phyloP scores from a whole-genome alignment of 495 filamentous ascomycete genomes.

The Choiromyces venosus region DNA sequence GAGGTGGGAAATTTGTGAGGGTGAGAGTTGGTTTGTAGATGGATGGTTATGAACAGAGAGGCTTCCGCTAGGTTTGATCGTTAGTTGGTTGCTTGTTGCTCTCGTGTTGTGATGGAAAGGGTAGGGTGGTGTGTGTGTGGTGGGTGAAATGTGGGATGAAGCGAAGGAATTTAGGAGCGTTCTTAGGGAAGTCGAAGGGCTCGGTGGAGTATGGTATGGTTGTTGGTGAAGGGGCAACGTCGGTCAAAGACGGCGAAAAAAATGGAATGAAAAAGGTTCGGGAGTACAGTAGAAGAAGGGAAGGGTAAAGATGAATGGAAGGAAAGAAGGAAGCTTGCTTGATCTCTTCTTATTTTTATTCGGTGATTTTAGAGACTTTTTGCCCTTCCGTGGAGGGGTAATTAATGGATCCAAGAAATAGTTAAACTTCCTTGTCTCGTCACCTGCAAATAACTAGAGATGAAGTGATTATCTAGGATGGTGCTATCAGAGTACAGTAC shows the following conservation, averaged over 20 bases:
- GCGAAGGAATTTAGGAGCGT: background rate
- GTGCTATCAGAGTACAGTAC: background rate
- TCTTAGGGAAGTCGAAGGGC: background rate
- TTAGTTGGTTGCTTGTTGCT: constrained; percentile 6
- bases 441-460: background rate
- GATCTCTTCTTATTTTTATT: background rate
- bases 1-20: background rate
- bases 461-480: background rate
- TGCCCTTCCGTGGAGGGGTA: background rate
- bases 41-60: constrained; percentile 23
- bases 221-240: background rate
- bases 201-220: background rate
- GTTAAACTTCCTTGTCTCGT: background rate
- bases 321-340: background rate
- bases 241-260: background rate
- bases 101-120: constrained; percentile 21
- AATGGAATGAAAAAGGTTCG: background rate
- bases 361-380: background rate
- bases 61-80: constrained; percentile 19
- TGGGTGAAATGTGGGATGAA: background rate
- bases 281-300: background rate
- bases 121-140: too few relatives aligned
- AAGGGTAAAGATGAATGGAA: background rate
- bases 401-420: background rate
- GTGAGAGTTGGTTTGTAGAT: constrained; percentile 3